Evolutionary conservation across 805 yeast genomes (phyloP).

Genomic region (Candida cerambycidarum): DNA sequence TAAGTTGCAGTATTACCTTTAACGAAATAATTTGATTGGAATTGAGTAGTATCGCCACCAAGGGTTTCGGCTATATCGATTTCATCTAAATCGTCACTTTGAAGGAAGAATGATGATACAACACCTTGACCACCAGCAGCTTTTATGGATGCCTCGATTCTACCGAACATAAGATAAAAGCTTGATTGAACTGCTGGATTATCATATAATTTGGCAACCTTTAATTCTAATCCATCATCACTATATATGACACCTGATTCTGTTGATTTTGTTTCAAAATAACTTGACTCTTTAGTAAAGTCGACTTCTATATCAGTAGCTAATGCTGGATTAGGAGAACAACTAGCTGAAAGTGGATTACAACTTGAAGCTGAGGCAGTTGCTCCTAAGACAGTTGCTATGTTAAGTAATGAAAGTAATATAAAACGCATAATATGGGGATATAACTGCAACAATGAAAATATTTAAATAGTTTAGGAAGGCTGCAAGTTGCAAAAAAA

Average conservation of each 20-base stretch:
- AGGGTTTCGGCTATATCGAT: slow-evolving; percentile 76
- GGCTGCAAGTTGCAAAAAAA: slow-evolving; percentile 5
- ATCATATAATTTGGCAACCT: slow-evolving; percentile 60
- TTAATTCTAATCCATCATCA: slow-evolving; percentile 58
- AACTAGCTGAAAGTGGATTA: slow-evolving; percentile 25
- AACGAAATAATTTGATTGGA: slow-evolving; percentile 76
- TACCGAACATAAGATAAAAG: slow-evolving; percentile 85
- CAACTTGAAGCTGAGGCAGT: slow-evolving; percentile 14
- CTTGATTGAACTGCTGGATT: slow-evolving; percentile 74
- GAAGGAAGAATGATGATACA: slow-evolving; percentile 75
- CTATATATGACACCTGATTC: slow-evolving; percentile 35
- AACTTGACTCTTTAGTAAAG: slow-evolving; percentile 48
- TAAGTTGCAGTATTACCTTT: slow-evolving; percentile 75
- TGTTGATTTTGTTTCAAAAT: slow-evolving; percentile 42
- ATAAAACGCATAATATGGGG: neutral
- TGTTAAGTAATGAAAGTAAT: neutral
- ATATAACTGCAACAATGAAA: neutral
- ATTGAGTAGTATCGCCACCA: slow-evolving; percentile 72
- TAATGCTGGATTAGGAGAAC: slow-evolving; percentile 54
- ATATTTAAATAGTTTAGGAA: neutral
- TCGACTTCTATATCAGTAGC: slow-evolving; percentile 53
- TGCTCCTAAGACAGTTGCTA: slow-evolving; percentile 12
- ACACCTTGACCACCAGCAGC: slow-evolving; percentile 79
- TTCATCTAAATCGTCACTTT: slow-evolving; percentile 82
- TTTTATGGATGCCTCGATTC: slow-evolving; percentile 63